Percentiles rank a stretch among this genome's conserved stretches.
Evolutionary conservation across 1,284 basidiomycete species (phyloP).

Genomic region (Cutaneotrichosporon sp.): DNA sequence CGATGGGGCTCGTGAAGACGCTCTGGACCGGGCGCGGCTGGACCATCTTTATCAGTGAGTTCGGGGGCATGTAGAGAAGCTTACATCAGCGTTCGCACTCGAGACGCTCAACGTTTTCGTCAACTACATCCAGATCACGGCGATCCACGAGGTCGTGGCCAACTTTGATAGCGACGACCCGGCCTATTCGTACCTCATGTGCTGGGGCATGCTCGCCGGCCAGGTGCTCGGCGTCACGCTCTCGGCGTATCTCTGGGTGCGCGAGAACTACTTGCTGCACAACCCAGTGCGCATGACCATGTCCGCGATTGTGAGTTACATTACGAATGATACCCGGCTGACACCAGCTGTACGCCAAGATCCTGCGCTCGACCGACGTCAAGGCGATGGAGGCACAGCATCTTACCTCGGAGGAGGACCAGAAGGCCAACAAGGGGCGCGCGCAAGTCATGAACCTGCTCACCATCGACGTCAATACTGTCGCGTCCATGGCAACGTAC

Average conservation of each 20-base stretch:
- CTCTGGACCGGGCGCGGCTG: conserved; percentile 39
- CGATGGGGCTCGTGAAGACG: conserved; percentile 32
- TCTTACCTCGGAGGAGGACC: conserved; percentile 29
- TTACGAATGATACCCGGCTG: neutral
- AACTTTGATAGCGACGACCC: conserved; percentile 38
- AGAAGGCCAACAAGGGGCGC: conserved; percentile 35
- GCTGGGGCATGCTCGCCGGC: conserved; percentile 46
- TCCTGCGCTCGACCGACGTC: conserved; percentile 45
- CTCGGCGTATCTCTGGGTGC: conserved; percentile 35
- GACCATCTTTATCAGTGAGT: conserved; percentile 35
- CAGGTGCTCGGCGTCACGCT: conserved; percentile 38
- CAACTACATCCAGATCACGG: conserved; percentile 39
- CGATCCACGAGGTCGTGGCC: conserved; percentile 45
- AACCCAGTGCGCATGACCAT: conserved; percentile 45
- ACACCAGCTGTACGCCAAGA: conserved; percentile 48
- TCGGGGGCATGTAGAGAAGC: no score
- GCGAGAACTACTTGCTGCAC: conserved; percentile 49
- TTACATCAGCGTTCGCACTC: conserved; percentile 33
- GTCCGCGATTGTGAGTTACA: conserved; percentile 37
- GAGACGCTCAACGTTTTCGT: conserved; percentile 37
- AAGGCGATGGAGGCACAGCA: conserved; percentile 49
- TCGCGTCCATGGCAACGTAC: conserved; percentile 41
- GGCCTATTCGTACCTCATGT: conserved; percentile 49
- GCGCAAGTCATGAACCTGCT: conserved; percentile 51
- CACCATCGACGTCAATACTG: conserved; percentile 42